Evolutionary conservation across 2,329 filamentous ascomycete species (phyloP), one percentile per base, ranked within the genome.

Genomic region (Nemania diffusa): DNA sequence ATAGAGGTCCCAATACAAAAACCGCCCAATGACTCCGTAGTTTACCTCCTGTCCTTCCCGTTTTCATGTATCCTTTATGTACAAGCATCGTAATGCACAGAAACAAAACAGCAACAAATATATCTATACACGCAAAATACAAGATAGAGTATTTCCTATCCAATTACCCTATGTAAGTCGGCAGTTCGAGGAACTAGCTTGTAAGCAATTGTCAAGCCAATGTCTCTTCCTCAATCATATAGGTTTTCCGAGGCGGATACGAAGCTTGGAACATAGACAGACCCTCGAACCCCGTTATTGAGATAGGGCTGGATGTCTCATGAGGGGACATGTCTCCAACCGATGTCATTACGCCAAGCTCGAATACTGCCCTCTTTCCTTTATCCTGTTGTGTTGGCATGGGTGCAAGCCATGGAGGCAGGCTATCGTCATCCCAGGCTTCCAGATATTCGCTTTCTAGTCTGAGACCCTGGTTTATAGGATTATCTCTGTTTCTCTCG

Each of bases 361-460:
- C 52, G 9, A 65, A 69, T 17, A 52, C 59, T 29, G 59, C 62
- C 34, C 67, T 68, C 48, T 63, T 67, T 26, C 57, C 51, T 46
- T 59, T 53, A 13, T 64, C 52, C 11, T 52, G 59, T 22, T 52
- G 62, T 15, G 56, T 26, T 22, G 50, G 48, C 40, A 61, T 69
- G 9, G 65, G 64, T 15, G 57, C 40, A 20, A 77, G 59, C 74
- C 72, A 76, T 0, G 65, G 59, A 34, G 72, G 69, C 20, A 78
- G 59, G 34, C 59, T 65, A 11, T 68, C 59, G 26, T 78, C 76
- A 20, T 74, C 71, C 76, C 76, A 77, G 5, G 74, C 71, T 9
- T 74, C 72, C 6, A 77, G 63, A 27, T 73, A 76, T 27, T 73
- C 73, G 34, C 53, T 59, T 37, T 75, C 73, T 13, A 77, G 53